Base-by-base conservation (phyloP, 116 monocot genomes). In the Trichopus zeylanicus region DNA sequence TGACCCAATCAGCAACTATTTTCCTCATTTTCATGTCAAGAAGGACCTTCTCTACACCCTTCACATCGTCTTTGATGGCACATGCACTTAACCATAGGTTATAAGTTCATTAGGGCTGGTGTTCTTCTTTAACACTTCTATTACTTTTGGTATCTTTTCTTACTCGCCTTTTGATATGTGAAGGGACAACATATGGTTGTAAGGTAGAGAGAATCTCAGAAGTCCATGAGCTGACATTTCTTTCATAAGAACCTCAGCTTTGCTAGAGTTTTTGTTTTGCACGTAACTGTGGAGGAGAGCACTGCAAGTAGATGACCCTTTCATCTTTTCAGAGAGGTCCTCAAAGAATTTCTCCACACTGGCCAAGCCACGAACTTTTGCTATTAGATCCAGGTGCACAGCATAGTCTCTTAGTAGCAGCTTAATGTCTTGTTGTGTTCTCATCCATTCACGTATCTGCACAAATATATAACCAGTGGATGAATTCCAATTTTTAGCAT, bases 371-470 rank as follows among this genome's bases (percentile, higher is more conserved):
- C 84, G 81, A 22, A 95, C 78, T 56, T 95, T 95, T 6, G 78
- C 80, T 39, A 95, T 57, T 57, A 95, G 73, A 68, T 95, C 95
- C 30, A 95, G 61, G 48, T 95, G 95, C 26, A 95, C 69, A 16
- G 95, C 95, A 65, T 78, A 81, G 61, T 90, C 95, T 7, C 95
- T 90, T 29, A 83, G 86, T 26, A 71, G 76, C 26, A 95, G 79
- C 59, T 67, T 83, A 29, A 95, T 70, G 20, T 76, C 73, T 18
- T 76, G 61, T 55, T 79, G 76, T 26, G 64, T 73, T 33, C 64
- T 73, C 87, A 89, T 95, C 95, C 95, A 95, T 60, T 95, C 90
- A 62, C 90, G 90, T 62, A 95, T 79, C 95, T 95, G 79, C 39
- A 75, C 10, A 21, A 59, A 59, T 6, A 31, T 18, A 57, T 32